Conservation (phyloP, 2,329 filamentous ascomycete genomes). For the Phialocephala subalpina region DNA sequence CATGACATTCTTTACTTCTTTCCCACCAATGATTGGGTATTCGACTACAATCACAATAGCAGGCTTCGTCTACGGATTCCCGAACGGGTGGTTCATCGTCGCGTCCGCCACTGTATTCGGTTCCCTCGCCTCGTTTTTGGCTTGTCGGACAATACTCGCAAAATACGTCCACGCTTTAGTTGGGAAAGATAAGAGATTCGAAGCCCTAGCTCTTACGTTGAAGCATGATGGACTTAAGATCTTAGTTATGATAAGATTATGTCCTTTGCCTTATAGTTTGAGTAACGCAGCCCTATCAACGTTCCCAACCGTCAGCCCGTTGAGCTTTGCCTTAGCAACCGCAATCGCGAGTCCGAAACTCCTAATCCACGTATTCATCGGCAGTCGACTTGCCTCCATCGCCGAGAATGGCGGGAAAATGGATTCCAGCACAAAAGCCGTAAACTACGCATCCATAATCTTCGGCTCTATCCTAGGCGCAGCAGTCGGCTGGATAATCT, state of each 20-base stretch:
- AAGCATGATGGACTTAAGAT: slow-evolving; percentile 91
- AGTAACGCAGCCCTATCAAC: slow-evolving; percentile 95
- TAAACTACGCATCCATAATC: slow-evolving; percentile 86
- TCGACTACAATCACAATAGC: slow-evolving; percentile 71
- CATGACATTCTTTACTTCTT: slow-evolving; percentile 71
- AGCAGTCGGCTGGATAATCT: slow-evolving; percentile 85
- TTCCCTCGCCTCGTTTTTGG: slow-evolving; percentile 80
- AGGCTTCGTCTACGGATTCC: slow-evolving; percentile 76
- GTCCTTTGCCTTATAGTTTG: slow-evolving; percentile 89
- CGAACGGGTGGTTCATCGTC: slow-evolving; percentile 75
- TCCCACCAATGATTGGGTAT: slow-evolving; percentile 77
- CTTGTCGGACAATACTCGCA: slow-evolving; percentile 80
- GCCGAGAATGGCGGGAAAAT: slow-evolving; percentile 87
- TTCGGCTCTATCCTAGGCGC: slow-evolving; percentile 76
- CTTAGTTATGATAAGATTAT: slow-evolving; percentile 89
- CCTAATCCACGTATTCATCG: slow-evolving; percentile 92
- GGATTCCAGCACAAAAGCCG: slow-evolving; percentile 76
- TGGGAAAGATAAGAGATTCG: slow-evolving; percentile 84
- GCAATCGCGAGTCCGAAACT: slow-evolving; percentile 85
- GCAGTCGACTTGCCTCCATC: slow-evolving; percentile 80
- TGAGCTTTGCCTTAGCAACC: slow-evolving; percentile 82
- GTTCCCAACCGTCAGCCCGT: slow-evolving; percentile 84
- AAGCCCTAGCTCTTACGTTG: slow-evolving; percentile 86
- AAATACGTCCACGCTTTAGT: slow-evolving; percentile 82
- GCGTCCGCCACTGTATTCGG: slow-evolving; percentile 81